Percentiles rank a stretch among this genome's conserved stretches.
Evolutionary conservation across 2,329 filamentous ascomycete genomes (phyloP).

Genomic region (Niveomyces coronatus): DNA sequence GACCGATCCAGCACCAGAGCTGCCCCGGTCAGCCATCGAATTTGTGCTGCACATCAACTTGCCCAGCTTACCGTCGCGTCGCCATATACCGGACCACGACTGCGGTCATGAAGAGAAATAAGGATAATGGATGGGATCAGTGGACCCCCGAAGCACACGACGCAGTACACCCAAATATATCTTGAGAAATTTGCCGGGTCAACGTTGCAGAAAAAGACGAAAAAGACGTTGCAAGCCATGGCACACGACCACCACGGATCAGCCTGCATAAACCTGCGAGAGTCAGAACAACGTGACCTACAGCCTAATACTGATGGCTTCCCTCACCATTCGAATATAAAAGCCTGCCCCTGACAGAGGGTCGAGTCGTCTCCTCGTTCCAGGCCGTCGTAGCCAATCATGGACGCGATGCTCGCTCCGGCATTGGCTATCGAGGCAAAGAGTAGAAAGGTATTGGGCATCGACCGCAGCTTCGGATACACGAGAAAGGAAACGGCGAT

Average conservation of each 20-base stretch:
- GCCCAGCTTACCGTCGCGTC: constrained; percentile 39
- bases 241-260: constrained; percentile 69
- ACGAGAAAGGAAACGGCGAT: constrained; percentile 38
- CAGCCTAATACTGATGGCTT: constrained; percentile 1
- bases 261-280: constrained; percentile 60
- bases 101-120: constrained; percentile 41
- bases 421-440: constrained; percentile 31
- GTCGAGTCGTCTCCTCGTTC: constrained; percentile 38
- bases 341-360: constrained; percentile 52
- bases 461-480: constrained; percentile 43
- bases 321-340: constrained; percentile 55
- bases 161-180: constrained; percentile 59
- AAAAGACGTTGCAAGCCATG: constrained; percentile 73
- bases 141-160: constrained; percentile 61
- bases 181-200: constrained; percentile 54
- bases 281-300: not conserved
- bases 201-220: constrained; percentile 50
- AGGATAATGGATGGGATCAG: constrained; percentile 56
- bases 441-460: constrained; percentile 42
- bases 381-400: constrained; percentile 60
- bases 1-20: constrained; percentile 52
- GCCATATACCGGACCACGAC: constrained; percentile 37
- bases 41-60: not conserved
- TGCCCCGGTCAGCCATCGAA: constrained; percentile 18
- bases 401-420: constrained; percentile 51